Base-by-base conservation (phyloP, 2,329 filamentous ascomycete species). In the Dothideomycetidae sp. region DNA sequence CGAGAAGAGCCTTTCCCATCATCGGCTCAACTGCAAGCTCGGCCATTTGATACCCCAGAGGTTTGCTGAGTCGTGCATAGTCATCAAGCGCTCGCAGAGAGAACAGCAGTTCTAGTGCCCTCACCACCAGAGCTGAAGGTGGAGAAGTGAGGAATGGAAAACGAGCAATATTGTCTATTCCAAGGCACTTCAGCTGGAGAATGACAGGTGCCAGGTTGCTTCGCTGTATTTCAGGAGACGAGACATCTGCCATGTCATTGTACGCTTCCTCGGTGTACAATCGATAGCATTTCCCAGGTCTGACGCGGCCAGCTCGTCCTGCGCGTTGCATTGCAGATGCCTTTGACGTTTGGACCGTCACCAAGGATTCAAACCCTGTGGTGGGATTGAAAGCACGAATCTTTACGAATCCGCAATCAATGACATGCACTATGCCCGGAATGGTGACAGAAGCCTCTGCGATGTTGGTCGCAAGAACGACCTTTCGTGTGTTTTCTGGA, bases 381-480 rank as follows among this genome's bases (percentile, higher is more conserved):
- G 56, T 67, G 0, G 88, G 83, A 47, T 92, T 80, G 59, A 84
- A 96, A 5, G 81, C 79, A 28, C 85, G 75, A 13, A 93, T 65
- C 56, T 96, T 96, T 46, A 92, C 85, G 53, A 83, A 94, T 1
- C 90, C 90, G 37, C 74, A 78, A 56, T 98, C 90, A 34, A 96
- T 64, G 4, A 98, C 88, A 51, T 83, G 93, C 38, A 85, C 77
- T 42, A 96, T 86, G 2, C 84, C 85, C 37, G 90, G 78, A 39
- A 96, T 92, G 11, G 90, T 96, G 30, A 98, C 80, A 2, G 84
- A 93, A 3, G 90, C 88, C 63, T 98, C 90, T 10, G 90, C 85
- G 46, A 96, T 94, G 54, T 96, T 96, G 41, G 90, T 96, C 3
- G 83, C 80, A 46, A 94, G 78, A 23, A 98, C 81, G 28, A 94